phyloP scores from a whole-genome alignment of 169 alveolate genomes.

The Eimeria sp. region DNA sequence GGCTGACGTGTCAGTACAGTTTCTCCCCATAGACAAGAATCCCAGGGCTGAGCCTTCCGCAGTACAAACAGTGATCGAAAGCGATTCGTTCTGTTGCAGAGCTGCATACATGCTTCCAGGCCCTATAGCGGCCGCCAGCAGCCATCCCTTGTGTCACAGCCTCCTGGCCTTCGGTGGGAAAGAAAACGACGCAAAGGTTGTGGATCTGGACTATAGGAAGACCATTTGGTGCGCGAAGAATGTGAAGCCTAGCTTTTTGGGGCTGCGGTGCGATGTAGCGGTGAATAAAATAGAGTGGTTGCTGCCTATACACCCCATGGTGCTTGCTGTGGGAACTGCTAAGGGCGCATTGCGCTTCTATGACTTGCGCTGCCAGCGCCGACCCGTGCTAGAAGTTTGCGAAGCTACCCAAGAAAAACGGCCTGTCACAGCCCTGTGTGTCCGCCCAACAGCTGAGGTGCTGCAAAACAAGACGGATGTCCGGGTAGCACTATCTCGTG shows the following conservation, averaged over 20 bases:
- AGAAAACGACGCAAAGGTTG: slow-evolving; percentile 71
- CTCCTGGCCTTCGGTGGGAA: slow-evolving; percentile 77
- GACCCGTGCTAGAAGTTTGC: slow-evolving; percentile 74
- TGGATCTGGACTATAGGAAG: slow-evolving; percentile 55
- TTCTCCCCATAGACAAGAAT: slow-evolving; percentile 4
- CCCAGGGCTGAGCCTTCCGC: neutral
- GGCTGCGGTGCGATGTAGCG: slow-evolving; percentile 61
- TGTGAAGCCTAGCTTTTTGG: slow-evolving; percentile 71
- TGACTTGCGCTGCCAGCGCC: slow-evolving; percentile 81
- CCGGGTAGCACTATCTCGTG: slow-evolving; percentile 25
- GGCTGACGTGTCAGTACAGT: neutral
- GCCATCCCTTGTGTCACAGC: slow-evolving; percentile 70
- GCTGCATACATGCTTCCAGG: slow-evolving; percentile 51
- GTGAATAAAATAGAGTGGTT: slow-evolving; percentile 65
- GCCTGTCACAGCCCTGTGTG: slow-evolving; percentile 50
- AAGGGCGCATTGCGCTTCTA: slow-evolving; percentile 70
- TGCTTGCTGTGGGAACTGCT: slow-evolving; percentile 79
- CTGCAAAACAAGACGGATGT: slow-evolving; percentile 33
- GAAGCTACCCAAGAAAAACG: slow-evolving; percentile 48
- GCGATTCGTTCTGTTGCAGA: slow-evolving; percentile 14
- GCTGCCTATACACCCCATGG: slow-evolving; percentile 76
- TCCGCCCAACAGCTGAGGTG: slow-evolving; percentile 64
- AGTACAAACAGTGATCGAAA: neutral
- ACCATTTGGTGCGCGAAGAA: slow-evolving; percentile 75
- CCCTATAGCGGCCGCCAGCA: slow-evolving; percentile 68